Conservation (phyloP, 305 asterid genomes). For the Fraxinus velutina region DNA sequence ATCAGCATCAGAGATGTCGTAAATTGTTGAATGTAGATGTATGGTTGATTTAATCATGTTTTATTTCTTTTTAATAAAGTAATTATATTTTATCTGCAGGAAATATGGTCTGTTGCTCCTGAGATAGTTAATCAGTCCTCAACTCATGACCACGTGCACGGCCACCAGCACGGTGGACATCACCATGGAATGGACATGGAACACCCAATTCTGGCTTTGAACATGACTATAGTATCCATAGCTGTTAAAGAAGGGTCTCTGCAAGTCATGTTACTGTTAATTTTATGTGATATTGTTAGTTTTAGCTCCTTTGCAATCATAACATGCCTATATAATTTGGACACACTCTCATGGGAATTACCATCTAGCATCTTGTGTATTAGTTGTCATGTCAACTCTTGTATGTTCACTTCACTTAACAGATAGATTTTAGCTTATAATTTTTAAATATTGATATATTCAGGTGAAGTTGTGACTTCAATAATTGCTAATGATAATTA, state of each 20-base stretch:
- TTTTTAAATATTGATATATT: not conserved
- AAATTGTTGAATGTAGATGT: not conserved
- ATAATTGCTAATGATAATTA: not conserved
- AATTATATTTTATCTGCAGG: conserved; percentile 43
- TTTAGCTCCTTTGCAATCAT: not conserved
- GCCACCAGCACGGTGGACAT: conserved; percentile 52
- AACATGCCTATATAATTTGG: not conserved
- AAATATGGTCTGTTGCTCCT: conserved; percentile 55
- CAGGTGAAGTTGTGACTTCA: not conserved
- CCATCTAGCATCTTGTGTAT: conserved; percentile 1
- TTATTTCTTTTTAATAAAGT: not conserved
- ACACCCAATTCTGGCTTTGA: conserved; percentile 84
- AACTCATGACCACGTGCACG: conserved; percentile 43
- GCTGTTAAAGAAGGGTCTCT: conserved; percentile 91
- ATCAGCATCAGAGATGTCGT: not conserved
- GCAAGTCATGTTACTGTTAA: conserved; percentile 20
- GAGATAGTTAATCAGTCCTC: conserved; percentile 56
- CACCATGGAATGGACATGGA: conserved; percentile 87
- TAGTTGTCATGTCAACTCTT: not conserved
- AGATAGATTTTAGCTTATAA: not conserved
- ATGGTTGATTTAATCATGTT: conserved; percentile 1
- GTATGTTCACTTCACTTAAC: not conserved
- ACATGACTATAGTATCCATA: conserved; percentile 70
- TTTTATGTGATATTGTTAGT: not conserved
- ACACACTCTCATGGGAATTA: not conserved